These are phyloP conservation scores for Favolaschia claudopus DNA, from an alignment of 768 basidiomycete genomes.

Conservation along the genomic window DNA sequence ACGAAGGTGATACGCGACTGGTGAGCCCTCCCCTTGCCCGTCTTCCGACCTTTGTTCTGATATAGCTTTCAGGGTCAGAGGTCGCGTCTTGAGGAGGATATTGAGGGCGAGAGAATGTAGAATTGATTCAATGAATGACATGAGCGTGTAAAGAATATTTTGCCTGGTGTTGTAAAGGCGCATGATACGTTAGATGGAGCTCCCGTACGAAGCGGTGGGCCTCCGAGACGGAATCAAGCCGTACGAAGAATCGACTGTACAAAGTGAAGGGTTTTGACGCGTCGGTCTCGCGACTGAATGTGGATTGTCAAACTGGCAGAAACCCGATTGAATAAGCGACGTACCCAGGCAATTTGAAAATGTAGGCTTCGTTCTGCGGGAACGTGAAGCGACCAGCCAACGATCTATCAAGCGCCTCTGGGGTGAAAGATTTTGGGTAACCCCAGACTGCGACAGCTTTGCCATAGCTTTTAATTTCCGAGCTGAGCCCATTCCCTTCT, in stretches of 20 bases:
- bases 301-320: not conserved
- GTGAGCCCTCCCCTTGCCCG: conserved; percentile 51
- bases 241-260: conserved; percentile 62
- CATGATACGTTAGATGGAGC: conserved; percentile 64
- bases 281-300: conserved; percentile 38
- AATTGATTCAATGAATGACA: conserved; percentile 32
- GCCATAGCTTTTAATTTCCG: conserved; percentile 43
- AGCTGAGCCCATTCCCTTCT: conserved; percentile 5
- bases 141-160: conserved; percentile 47
- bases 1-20: conserved; percentile 70
- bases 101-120: conserved; percentile 76
- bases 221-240: conserved; percentile 63
- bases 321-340: conserved; percentile 32
- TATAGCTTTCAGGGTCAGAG: conserved; percentile 56
- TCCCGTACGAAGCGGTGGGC: conserved; percentile 73
- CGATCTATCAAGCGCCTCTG: conserved; percentile 44
- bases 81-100: conserved; percentile 68
- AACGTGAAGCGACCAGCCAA: conserved; percentile 52
- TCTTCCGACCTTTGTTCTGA: conserved; percentile 11
- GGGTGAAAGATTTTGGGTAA: conserved; percentile 56
- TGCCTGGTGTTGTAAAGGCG: conserved; percentile 41
- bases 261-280: conserved; percentile 45
- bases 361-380: conserved; percentile 48
- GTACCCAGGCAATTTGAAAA: conserved; percentile 60
- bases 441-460: conserved; percentile 68